Base-by-base conservation (phyloP, 2,329 filamentous ascomycete genomes). In the Paraphaeosphaeria sporulosa region DNA sequence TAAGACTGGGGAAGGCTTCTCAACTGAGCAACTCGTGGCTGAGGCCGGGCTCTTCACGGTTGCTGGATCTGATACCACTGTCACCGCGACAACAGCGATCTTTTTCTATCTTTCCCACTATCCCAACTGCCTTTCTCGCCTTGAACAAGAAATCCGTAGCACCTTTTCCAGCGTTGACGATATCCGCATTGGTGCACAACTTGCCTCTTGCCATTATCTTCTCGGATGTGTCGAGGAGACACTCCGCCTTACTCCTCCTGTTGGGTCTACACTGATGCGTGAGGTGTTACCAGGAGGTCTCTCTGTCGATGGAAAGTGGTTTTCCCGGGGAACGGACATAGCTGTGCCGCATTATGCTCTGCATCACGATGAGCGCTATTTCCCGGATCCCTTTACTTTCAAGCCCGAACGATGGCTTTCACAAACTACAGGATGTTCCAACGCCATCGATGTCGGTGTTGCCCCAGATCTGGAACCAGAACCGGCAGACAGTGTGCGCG, bases 11-110 rank as follows among this genome's bases (percentile, higher is more conserved):
- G 52, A 72, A 52, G 43, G 56, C 15, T 66, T 76, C 44, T 69
- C 77, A 65, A 63, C 72, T 51, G 59, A 69, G 60, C 67, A 82
- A 55, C 62, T 82, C 13, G 77, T 76, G 65, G 73, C 73, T 54
- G 81, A 83, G 59, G 77, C 74, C 36, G 76, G 77, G 38, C 74
- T 78, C 2, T 62, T 82, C n/a, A 81, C 81, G 54, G 74, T 79
- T 32, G 80, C 80, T 15, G 80, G 72, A 4, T 68, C 64, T 6
- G 77, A 78, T 55, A 78, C n/a, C n/a, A n/a, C n/a, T n/a, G n/a
- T n/a, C 76, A 77, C 72, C 30, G 66, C 72, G 25, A 47, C 69
- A 13, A 53, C 65, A 21, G 65, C 71, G 21, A 67, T 61, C 5
- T 63, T 79, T 58, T 78, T 76, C 65, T 78, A 80, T 63, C 69